A percentile compares a stretch with the other conserved stretches of the same genome.
Conservation (phyloP, 345 rosid genomes). For the Eucalyptus guilfoylei region DNA sequence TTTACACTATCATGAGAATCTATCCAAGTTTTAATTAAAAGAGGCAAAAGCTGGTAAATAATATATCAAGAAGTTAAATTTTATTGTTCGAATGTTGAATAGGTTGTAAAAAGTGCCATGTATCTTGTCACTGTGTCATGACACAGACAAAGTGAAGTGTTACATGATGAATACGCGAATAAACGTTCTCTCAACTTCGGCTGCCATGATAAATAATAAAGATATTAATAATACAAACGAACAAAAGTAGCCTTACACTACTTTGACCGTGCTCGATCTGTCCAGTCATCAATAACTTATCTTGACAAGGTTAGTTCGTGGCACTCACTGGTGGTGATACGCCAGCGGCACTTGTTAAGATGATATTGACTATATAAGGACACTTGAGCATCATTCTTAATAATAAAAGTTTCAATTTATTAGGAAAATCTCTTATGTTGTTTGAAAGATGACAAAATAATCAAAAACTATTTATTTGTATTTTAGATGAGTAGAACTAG, state of each 20-base stretch:
- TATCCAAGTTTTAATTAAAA: not conserved
- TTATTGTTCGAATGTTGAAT: accelerated
- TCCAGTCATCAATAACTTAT: not conserved
- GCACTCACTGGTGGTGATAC: not conserved
- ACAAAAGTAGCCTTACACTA: not conserved
- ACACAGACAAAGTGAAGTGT: not conserved
- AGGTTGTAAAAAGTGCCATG: not conserved
- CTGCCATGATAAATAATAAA: not conserved
- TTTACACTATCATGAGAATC: not conserved
- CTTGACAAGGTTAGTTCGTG: not conserved
- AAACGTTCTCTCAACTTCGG: not conserved
- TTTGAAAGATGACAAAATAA: not conserved
- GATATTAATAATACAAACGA: not conserved
- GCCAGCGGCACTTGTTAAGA: not conserved
- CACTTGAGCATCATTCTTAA: not conserved
- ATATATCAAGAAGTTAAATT: not conserved
- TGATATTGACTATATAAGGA: not conserved
- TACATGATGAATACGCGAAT: not conserved
- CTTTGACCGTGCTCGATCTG: not conserved
- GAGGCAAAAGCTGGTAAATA: not conserved
- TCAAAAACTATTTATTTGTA: not conserved
- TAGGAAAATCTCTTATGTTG: not conserved
- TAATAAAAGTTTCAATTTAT: not conserved
- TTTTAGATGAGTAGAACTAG: not conserved
- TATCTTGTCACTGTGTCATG: accelerated